Conservation (phyloP, 805 yeast genomes). For the Pichia nanzhaoensis region DNA sequence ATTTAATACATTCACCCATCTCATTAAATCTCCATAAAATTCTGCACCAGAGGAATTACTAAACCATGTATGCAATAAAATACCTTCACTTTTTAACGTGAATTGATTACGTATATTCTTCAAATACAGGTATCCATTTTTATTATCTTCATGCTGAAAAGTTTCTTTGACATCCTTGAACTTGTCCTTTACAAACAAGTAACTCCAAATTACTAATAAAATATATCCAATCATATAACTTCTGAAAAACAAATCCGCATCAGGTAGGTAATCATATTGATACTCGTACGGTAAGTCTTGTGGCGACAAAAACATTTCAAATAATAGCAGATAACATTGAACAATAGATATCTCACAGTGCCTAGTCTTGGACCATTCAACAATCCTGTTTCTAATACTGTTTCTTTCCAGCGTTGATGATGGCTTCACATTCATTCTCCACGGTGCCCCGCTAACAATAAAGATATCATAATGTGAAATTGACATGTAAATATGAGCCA, state of each 20-base stretch:
- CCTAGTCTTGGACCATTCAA: conserved; percentile 42
- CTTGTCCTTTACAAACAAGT: conserved; percentile 42
- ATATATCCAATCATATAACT: conserved; percentile 38
- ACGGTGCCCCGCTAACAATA: conserved; percentile 75
- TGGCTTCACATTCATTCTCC: conserved; percentile 65
- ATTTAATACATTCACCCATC: conserved; percentile 36
- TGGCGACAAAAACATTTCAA: conserved; percentile 56
- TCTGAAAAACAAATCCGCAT: conserved; percentile 43
- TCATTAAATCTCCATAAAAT: conserved; percentile 37
- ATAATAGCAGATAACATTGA: conserved; percentile 55
- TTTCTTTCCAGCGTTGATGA: conserved; percentile 42
- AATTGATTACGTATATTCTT: conserved; percentile 42
- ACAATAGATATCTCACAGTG: conserved; percentile 49
- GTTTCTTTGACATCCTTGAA: conserved; percentile 28
- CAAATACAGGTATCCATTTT: conserved; percentile 45
- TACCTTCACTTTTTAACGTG: conserved; percentile 28
- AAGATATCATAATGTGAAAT: conserved; percentile 74
- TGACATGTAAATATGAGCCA: conserved; percentile 65
- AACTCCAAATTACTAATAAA: conserved; percentile 45
- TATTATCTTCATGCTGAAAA: conserved; percentile 24
- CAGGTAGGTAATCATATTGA: conserved; percentile 42
- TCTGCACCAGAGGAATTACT: conserved; percentile 28
- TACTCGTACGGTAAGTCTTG: conserved; percentile 38
- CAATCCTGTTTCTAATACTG: conserved; percentile 41
- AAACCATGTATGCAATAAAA: conserved; percentile 29